These are phyloP conservation scores for Barnettozyma vustinii DNA, from an alignment of 805 yeast genomes.

Conservation along the genomic window DNA sequence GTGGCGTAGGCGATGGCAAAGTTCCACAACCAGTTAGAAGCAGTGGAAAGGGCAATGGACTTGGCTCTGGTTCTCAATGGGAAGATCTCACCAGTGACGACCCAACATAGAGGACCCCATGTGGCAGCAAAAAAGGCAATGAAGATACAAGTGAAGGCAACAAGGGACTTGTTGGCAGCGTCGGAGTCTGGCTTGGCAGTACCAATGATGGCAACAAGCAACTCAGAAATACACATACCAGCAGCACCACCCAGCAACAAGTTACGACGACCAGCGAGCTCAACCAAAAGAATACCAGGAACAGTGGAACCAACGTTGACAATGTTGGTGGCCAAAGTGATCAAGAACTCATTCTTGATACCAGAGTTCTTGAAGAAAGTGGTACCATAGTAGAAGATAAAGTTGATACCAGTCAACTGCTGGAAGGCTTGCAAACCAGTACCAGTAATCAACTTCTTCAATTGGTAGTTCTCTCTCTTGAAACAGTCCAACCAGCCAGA, in stretches of 20 bases:
- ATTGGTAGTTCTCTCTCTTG: constrained; percentile 31
- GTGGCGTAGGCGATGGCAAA: constrained; percentile 74
- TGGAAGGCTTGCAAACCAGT: constrained; percentile 44
- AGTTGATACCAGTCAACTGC: constrained; percentile 70
- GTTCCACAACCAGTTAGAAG: constrained; percentile 78
- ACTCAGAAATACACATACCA: constrained; percentile 58
- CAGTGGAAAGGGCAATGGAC: constrained; percentile 64
- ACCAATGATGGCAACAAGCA: constrained; percentile 51
- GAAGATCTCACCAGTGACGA: constrained; percentile 52
- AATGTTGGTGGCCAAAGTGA: constrained; percentile 38
- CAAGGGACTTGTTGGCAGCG: constrained; percentile 40
- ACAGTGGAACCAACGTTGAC: constrained; percentile 46
- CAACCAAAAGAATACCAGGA: constrained; percentile 51
- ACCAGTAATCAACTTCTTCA: constrained; percentile 41
- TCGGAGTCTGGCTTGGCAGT: constrained; percentile 22
- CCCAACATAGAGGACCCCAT: constrained; percentile 85
- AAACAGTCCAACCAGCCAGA: constrained; percentile 31
- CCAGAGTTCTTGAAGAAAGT: constrained; percentile 52
- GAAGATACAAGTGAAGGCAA: constrained; percentile 52
- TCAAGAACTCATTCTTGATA: constrained; percentile 40
- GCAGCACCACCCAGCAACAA: constrained; percentile 56
- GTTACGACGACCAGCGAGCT: constrained; percentile 60
- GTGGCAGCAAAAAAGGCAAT: constrained; percentile 75
- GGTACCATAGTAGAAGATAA: constrained; percentile 66
- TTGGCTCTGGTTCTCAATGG: constrained; percentile 73